Conservation (phyloP, 768 basidiomycete genomes). For the Gelatoporia subvermispora region DNA sequence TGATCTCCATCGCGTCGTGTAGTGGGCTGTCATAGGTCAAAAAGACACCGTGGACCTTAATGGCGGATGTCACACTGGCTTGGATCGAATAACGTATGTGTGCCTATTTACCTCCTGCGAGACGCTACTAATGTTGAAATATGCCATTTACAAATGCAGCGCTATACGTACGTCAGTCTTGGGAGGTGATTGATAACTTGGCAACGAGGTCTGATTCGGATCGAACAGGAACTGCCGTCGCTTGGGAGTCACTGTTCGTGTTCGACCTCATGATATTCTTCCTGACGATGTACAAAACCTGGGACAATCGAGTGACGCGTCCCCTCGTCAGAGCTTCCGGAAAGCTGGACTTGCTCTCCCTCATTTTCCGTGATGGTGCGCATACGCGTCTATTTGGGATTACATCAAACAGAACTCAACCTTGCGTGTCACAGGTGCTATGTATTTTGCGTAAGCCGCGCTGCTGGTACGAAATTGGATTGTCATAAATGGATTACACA, state of each 20-base stretch:
- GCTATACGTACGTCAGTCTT: slow-evolving; percentile 16
- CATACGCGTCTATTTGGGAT: not conserved
- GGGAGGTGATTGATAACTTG: no score
- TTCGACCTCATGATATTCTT: slow-evolving; percentile 45
- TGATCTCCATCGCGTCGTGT: not conserved
- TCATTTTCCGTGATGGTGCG: slow-evolving; percentile 48
- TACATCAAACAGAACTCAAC: not conserved
- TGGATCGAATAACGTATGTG: slow-evolving; percentile 20
- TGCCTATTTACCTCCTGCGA: not conserved
- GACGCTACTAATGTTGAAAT: not conserved
- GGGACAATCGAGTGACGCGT: slow-evolving; percentile 25
- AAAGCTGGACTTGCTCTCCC: slow-evolving; percentile 29
- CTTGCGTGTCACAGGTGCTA: slow-evolving; percentile 33
- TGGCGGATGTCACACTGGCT: slow-evolving; percentile 17
- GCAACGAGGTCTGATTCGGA: not conserved
- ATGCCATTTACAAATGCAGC: slow-evolving; percentile 5
- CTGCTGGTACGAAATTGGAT: not conserved
- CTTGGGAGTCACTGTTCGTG: slow-evolving; percentile 49
- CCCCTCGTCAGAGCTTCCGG: slow-evolving; percentile 10
- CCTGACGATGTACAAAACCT: slow-evolving; percentile 45
- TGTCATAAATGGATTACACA: slow-evolving; percentile 14
- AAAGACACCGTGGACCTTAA: slow-evolving; percentile 7
- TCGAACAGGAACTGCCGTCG: slow-evolving; percentile 22
- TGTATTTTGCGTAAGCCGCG: slow-evolving; percentile 49
- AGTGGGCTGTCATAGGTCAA: slow-evolving; percentile 44